A percentile compares a stretch with the other conserved stretches of the same genome.
Conservation (phyloP, 2,329 filamentous ascomycete species). For the Cladosporium austrohemisphaericum region DNA sequence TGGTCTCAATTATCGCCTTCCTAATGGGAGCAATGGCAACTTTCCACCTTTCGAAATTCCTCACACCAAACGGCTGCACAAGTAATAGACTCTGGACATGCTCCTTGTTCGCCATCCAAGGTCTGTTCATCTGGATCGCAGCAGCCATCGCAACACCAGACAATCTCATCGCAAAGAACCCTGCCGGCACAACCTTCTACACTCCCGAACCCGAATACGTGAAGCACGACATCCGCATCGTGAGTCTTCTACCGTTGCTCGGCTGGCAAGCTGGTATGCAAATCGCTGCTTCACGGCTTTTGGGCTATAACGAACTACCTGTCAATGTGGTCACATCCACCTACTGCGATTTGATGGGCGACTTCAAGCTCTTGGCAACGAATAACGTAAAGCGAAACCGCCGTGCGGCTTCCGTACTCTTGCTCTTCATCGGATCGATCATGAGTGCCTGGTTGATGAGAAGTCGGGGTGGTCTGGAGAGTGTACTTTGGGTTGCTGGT, state of each 20-base stretch:
- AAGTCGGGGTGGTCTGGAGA: conserved; percentile 39
- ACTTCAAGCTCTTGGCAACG: conserved; percentile 46
- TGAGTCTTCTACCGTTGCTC: conserved; percentile 44
- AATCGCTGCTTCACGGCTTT: conserved; percentile 48
- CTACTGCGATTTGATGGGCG: conserved; percentile 53
- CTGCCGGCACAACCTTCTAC: conserved; percentile 28
- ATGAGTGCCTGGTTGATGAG: conserved; percentile 49
- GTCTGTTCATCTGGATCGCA: conserved; percentile 49
- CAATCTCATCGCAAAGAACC: conserved; percentile 43
- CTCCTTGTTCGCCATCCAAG: conserved; percentile 52
- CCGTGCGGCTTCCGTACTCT: conserved; percentile 43
- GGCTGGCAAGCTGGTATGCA: conserved; percentile 55
- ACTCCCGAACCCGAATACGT: conserved; percentile 26
- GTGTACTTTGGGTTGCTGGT: conserved; percentile 45
- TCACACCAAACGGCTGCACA: conserved; percentile 34
- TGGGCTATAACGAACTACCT: conserved; percentile 53
- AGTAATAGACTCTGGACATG: conserved; percentile 38
- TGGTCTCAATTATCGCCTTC: conserved; percentile 53
- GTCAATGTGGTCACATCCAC: conserved; percentile 55
- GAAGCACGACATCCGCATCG: conserved; percentile 40
- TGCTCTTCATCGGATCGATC: conserved; percentile 48
- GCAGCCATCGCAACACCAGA: conserved; percentile 49
- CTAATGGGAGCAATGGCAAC: conserved; percentile 49
- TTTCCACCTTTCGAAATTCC: conserved; percentile 39
- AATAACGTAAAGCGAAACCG: conserved; percentile 52